phyloP scores from a whole-genome alignment of 768 basidiomycete species.

The Daedaleopsis sinensis region DNA sequence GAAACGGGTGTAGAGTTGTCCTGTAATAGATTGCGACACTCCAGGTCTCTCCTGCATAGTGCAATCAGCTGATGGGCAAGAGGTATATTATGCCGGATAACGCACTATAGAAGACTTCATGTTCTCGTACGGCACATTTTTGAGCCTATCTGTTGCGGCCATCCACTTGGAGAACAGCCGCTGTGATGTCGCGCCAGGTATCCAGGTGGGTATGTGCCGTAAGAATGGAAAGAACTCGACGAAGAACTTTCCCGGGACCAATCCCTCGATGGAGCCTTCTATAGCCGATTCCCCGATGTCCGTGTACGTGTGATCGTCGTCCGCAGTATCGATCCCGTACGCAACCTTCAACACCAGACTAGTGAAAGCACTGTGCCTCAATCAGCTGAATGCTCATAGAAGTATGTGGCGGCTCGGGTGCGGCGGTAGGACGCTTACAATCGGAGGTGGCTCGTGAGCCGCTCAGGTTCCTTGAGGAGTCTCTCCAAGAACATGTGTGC shows the following conservation, averaged over 20 bases:
- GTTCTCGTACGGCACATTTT: not conserved
- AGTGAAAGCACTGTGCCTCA: not conserved
- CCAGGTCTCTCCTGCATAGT: not conserved
- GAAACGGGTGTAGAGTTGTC: not conserved
- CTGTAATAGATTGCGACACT: not conserved
- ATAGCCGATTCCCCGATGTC: slow-evolving; percentile 27
- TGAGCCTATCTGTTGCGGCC: not conserved
- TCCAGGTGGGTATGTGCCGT: slow-evolving; percentile 23
- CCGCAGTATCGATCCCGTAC: slow-evolving; percentile 31
- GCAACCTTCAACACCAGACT: slow-evolving; percentile 24
- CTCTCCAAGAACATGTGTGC: not conserved
- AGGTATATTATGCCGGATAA: not conserved
- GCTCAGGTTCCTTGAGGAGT: not conserved
- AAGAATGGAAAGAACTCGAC: slow-evolving; percentile 33
- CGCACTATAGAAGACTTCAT: not conserved
- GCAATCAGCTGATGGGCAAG: not conserved
- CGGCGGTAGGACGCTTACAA: not conserved
- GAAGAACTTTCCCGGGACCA: slow-evolving; percentile 25
- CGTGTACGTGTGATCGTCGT: slow-evolving; percentile 30
- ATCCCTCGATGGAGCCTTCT: slow-evolving; percentile 25
- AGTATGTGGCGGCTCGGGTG: too few relatives aligned
- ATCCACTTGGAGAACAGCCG: slow-evolving; percentile 1
- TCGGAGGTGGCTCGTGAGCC: slow-evolving; percentile 3
- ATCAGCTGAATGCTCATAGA: not conserved
- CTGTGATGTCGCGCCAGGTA: slow-evolving; percentile 27